These are phyloP conservation scores for Fonsecaea nubica DNA, from an alignment of 2,329 filamentous ascomycete genomes.

Conservation along the genomic window DNA sequence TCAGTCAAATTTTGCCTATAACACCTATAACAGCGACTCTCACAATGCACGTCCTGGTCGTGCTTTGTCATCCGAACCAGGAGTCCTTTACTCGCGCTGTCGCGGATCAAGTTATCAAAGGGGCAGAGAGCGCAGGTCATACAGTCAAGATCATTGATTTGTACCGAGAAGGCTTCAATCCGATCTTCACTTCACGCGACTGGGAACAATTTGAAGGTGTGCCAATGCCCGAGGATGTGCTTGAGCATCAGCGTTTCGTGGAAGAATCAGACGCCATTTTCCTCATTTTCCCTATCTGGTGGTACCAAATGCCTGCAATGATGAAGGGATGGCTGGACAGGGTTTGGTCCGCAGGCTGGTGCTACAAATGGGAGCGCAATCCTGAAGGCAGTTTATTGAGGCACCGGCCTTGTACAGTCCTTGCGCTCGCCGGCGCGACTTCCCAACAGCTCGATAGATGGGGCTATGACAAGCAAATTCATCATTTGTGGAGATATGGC, in stretches of 20 bases:
- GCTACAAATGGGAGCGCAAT: slow-evolving; percentile 20
- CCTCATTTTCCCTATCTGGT: slow-evolving; percentile 24
- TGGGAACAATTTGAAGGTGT: slow-evolving; percentile 25
- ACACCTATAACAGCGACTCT: neutral
- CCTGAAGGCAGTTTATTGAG: slow-evolving; percentile 19
- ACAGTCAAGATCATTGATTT: slow-evolving; percentile 22
- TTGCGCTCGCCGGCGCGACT: slow-evolving; percentile 20
- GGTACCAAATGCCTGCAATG: slow-evolving; percentile 24
- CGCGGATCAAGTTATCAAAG: slow-evolving; percentile 14
- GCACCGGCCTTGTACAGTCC: slow-evolving; percentile 18
- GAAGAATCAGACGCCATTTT: slow-evolving; percentile 25
- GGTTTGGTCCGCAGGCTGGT: slow-evolving; percentile 23
- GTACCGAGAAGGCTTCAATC: slow-evolving; percentile 18
- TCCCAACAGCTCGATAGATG: slow-evolving; percentile 20
- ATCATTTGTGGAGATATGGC: slow-evolving; percentile 25
- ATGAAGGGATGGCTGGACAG: slow-evolving; percentile 26
- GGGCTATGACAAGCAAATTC: slow-evolving; percentile 24
- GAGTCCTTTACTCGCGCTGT: slow-evolving; percentile 23
- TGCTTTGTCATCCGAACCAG: slow-evolving; percentile 22
- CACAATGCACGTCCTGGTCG: slow-evolving; percentile 21
- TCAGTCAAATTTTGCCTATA: neutral
- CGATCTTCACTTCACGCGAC: slow-evolving; percentile 20
- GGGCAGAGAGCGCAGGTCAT: slow-evolving; percentile 20
- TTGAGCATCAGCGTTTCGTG: slow-evolving; percentile 21
- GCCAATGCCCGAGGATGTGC: slow-evolving; percentile 22